Base-by-base conservation (phyloP, 495 filamentous ascomycete genomes). In the Penicillium turbatum region DNA sequence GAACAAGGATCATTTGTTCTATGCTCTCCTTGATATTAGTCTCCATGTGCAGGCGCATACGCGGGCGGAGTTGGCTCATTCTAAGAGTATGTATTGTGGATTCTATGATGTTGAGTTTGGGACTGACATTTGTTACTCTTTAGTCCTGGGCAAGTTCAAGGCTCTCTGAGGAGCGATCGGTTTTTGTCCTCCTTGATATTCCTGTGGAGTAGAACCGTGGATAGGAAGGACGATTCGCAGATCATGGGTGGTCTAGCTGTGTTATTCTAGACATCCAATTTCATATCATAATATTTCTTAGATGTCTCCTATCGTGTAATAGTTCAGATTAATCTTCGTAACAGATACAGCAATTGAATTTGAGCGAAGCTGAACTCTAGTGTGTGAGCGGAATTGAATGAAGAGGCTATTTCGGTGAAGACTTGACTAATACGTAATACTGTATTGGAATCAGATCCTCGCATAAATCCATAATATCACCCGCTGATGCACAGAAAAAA, bases 1-100 rank as follows among this genome's bases (percentile, higher is more conserved):
- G 0, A 63, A 63, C 48, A 63, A 63, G 12, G 61, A 63, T 43
- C 61, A 63, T n/a, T 47, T 63, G 13, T 63, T 53, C 39, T 37
- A 54, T 6, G 31, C 51, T 0, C 48, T 63, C 21, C 32, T 42
- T 16, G 61, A 56, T 37, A 60, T 63, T 11, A 63, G 61, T 38
- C 51, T 63, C 6, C 61, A 63, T 57, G 57, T 63, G 10, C 61
- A 57, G 51, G 61, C 61, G 5, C 42, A 53, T 30, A 53, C 41
- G 9, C 47, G 21, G 34, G 57, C 34, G 7, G 61, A 63, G 1
- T 24, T 63, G 13, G 57, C 50, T 21, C 57, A 63, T 27, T 51
- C 54, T 31, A 34, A 51, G n/a, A 49, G 61, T 63, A 63, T 34
- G 61, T 60, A 39, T 21, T 10, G 15, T 44, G 15, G 24, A 11